Conservation (phyloP, 148 eudicot species). For the Silene conica region DNA sequence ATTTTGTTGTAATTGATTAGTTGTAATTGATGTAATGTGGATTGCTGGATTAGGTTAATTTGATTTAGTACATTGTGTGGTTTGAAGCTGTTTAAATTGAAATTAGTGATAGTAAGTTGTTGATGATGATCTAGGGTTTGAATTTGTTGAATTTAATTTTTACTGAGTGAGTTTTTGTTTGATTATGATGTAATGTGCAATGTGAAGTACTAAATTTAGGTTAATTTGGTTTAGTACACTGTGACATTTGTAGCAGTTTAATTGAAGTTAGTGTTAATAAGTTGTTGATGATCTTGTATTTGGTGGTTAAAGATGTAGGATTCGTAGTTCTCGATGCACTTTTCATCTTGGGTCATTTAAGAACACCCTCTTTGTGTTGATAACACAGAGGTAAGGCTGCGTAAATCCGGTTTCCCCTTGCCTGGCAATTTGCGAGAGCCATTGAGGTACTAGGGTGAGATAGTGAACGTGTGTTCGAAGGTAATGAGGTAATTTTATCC, state of each 20-base stretch:
- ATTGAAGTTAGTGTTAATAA: neutral
- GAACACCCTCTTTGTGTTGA: too few relatives aligned
- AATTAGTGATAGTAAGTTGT: neutral
- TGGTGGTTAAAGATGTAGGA: neutral
- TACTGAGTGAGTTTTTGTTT: neutral
- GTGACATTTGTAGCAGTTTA: neutral
- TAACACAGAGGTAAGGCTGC: too few relatives aligned
- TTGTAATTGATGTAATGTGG: neutral
- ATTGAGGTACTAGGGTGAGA: too few relatives aligned
- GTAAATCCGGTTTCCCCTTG: too few relatives aligned
- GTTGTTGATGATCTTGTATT: slow-evolving; percentile 1
- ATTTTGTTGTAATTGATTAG: neutral
- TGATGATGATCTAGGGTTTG: neutral
- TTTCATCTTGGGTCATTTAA: too few relatives aligned
- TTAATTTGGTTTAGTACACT: neutral
- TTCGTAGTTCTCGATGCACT: too few relatives aligned
- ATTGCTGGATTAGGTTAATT: neutral
- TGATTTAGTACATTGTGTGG: neutral
- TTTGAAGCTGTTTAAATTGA: too few relatives aligned
- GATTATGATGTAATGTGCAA: neutral
- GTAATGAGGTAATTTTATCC: too few relatives aligned
- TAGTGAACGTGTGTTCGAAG: too few relatives aligned
- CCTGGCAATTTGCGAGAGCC: too few relatives aligned
- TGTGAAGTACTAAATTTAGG: neutral
- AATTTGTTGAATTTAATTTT: neutral